Evolutionary conservation across 2,329 filamentous ascomycete species (phyloP).

Genomic region (Pseudocercospora crystallina): DNA sequence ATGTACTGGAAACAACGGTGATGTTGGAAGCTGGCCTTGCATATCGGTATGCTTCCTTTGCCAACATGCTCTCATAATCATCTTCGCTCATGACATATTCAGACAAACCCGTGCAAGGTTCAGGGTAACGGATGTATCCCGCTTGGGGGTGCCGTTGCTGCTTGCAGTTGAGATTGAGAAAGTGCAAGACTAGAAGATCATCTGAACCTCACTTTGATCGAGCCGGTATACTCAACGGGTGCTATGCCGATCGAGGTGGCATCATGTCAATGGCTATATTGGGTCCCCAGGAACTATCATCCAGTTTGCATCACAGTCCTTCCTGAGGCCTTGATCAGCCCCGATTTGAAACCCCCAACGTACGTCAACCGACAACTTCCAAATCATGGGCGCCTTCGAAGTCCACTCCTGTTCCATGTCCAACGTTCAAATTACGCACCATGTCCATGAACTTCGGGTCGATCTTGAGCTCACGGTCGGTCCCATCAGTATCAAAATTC

Average conservation of each 20-base stretch:
- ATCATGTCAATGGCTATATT: no score
- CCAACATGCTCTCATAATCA: neutral
- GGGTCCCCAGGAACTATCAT: no score
- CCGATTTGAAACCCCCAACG: no score
- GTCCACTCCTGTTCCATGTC: conserved; percentile 1
- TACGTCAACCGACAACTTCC: no score
- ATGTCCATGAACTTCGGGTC: neutral
- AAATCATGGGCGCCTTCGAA: conserved; percentile 4
- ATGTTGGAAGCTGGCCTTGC: neutral
- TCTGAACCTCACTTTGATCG: no score
- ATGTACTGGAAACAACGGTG: neutral
- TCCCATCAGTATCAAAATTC: conserved; percentile 2
- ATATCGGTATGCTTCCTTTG: neutral
- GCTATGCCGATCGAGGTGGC: no score
- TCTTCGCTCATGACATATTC: neutral
- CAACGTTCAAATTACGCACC: neutral
- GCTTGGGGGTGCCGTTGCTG: neutral
- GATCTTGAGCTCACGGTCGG: neutral
- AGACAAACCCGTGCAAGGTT: neutral
- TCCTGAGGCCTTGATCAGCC: no score
- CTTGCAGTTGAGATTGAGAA: no score
- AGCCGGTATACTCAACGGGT: no score
- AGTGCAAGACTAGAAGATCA: no score
- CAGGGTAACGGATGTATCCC: neutral
- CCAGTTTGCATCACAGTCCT: no score